Conservation (phyloP, 768 basidiomycete genomes). For the Amanita fuliginea region DNA sequence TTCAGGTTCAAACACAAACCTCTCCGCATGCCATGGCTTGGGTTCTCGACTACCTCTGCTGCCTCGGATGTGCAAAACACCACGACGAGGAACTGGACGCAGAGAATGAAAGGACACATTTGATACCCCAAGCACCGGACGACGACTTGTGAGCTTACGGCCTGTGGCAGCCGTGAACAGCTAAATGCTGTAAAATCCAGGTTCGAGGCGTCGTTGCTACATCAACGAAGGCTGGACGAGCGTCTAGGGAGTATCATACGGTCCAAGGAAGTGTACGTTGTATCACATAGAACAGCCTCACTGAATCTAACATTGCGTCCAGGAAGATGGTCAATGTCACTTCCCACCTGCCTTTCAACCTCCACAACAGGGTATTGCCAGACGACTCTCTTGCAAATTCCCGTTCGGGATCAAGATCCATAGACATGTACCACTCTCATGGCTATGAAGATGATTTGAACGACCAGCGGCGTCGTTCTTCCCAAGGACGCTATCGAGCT, state of each 20-base stretch:
- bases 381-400: conserved; percentile 18
- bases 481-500: conserved; percentile 7
- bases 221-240: conserved; percentile 42
- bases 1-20: neutral
- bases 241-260: conserved; percentile 48
- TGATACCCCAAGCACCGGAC: conserved; percentile 20
- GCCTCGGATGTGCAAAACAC: conserved; percentile 5
- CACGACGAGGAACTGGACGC: conserved; percentile 1
- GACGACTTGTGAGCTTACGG: conserved; percentile 9
- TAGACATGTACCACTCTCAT: conserved; percentile 11
- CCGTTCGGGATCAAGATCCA: conserved; percentile 16
- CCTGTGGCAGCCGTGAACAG: neutral
- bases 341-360: conserved; percentile 49
- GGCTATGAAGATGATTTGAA: conserved; percentile 12
- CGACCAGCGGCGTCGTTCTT: conserved; percentile 10
- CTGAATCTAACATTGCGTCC: conserved; percentile 5
- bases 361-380: conserved; percentile 27
- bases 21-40: neutral
- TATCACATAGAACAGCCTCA: neutral
- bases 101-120: conserved; percentile 19
- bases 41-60: conserved; percentile 16
- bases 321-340: conserved; percentile 68
- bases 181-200: conserved; percentile 5
- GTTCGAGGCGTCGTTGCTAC: conserved; percentile 18
- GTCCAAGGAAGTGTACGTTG: conserved; percentile 45